Conservation (phyloP, 78 protist species). For the Dictyostelium intermedium region DNA sequence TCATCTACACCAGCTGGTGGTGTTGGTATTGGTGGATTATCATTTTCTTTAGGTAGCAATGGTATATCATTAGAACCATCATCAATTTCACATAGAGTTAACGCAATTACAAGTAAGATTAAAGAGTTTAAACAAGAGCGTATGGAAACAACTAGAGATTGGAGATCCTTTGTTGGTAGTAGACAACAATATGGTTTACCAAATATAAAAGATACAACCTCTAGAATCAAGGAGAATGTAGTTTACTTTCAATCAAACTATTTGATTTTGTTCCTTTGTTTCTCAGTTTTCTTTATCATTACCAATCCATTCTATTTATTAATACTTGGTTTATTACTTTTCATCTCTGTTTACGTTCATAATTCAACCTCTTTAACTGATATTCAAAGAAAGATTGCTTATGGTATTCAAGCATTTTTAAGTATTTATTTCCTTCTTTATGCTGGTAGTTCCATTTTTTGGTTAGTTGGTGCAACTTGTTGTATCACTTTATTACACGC, state of each 20-base stretch:
- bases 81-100: conserved; percentile 17
- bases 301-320: conserved; percentile 64
- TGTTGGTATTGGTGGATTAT: background rate
- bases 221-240: conserved; percentile 61
- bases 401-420: conserved; percentile 49
- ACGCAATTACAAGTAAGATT: conserved; percentile 12
- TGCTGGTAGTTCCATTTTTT: conserved; percentile 44
- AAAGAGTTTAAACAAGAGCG: conserved; percentile 46
- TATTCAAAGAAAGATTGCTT: conserved; percentile 56
- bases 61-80: conserved; percentile 6
- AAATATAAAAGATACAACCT: background rate
- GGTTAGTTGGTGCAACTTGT: conserved; percentile 67
- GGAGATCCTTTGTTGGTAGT: conserved; percentile 40
- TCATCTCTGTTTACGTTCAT: conserved; percentile 32
- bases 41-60: background rate
- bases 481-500: conserved; percentile 62
- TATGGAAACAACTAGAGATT: conserved; percentile 42
- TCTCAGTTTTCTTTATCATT: conserved; percentile 22
- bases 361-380: conserved; percentile 42
- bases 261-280: conserved; percentile 29
- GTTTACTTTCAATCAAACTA: conserved; percentile 69
- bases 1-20: background rate
- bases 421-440: conserved; percentile 50
- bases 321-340: conserved; percentile 4
- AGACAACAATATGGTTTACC: conserved; percentile 46